Evolutionary conservation across 495 filamentous ascomycete genomes (phyloP).

Genomic region (Penicillium robsamsonii): DNA sequence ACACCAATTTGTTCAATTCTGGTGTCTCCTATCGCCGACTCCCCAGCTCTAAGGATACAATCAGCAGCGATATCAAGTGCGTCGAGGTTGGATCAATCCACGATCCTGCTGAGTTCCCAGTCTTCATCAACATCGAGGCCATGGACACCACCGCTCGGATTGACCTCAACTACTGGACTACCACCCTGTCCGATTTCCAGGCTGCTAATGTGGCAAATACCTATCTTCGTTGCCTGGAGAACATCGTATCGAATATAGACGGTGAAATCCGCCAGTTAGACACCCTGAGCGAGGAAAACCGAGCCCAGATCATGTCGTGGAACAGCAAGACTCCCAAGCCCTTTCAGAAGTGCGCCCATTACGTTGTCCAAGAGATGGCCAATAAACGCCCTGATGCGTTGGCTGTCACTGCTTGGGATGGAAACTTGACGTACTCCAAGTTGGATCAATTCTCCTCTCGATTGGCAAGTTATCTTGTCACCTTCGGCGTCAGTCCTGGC

Average conservation of each 20-base stretch:
- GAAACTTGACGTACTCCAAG: constrained; percentile 47
- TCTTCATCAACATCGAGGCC: constrained; percentile 56
- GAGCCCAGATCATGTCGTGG: constrained; percentile 42
- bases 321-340: constrained; percentile 39
- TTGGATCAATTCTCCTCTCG: constrained; percentile 46
- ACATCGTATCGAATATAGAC: constrained; percentile 38
- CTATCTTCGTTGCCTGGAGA: constrained; percentile 45
- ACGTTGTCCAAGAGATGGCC: constrained; percentile 41
- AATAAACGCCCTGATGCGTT: constrained; percentile 33
- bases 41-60: constrained; percentile 21
- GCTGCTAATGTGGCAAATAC: constrained; percentile 51
- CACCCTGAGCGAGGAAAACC: constrained; percentile 36
- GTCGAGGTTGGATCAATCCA: constrained; percentile 43
- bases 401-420: constrained; percentile 52
- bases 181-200: constrained; percentile 45
- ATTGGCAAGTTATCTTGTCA: constrained; percentile 44
- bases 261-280: constrained; percentile 38
- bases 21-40: constrained; percentile 47
- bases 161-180: constrained; percentile 59
- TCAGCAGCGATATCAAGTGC: constrained; percentile 36
- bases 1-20: constrained; percentile 42
- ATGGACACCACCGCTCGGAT: constrained; percentile 44
- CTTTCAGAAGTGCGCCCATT: constrained; percentile 42
- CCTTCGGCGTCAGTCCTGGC: constrained; percentile 40
- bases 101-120: constrained; percentile 56